These are phyloP conservation scores for Sindora glabra DNA, from an alignment of 306 rosid genomes.

Conservation along the genomic window DNA sequence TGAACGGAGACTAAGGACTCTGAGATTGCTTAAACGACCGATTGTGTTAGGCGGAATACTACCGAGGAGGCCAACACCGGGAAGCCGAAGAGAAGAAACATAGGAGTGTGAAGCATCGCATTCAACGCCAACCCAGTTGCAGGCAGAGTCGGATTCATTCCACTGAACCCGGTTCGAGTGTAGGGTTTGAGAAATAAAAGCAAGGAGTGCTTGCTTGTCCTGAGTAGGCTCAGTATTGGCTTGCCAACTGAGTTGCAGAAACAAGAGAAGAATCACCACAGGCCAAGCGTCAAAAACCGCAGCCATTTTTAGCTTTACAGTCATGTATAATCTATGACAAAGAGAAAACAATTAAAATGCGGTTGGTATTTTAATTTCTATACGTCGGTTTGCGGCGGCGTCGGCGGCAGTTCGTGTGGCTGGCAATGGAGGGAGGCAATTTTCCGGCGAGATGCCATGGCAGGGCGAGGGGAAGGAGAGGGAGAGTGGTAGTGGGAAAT, in stretches of 20 bases:
- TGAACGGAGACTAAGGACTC: conserved; percentile 57
- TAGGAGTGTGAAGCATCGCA: conserved; percentile 37
- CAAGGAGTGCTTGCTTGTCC: conserved; percentile 61
- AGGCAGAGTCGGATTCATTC: conserved; percentile 52
- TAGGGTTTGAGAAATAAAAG: conserved; percentile 32
- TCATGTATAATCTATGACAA: too few relatives aligned
- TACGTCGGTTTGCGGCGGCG: too few relatives aligned
- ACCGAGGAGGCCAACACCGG: conserved; percentile 66
- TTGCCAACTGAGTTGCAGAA: conserved; percentile 12
- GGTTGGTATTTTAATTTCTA: too few relatives aligned
- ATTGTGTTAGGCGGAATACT: conserved; percentile 45
- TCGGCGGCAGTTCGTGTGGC: too few relatives aligned
- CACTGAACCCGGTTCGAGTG: conserved; percentile 45
- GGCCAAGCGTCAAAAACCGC: too few relatives aligned
- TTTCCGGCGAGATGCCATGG: too few relatives aligned
- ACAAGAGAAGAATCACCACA: neutral
- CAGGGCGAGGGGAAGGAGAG: too few relatives aligned
- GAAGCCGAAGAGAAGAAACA: conserved; percentile 43
- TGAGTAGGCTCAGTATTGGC: conserved; percentile 47
- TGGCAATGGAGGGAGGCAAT: too few relatives aligned
- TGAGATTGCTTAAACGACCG: conserved; percentile 39
- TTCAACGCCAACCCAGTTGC: conserved; percentile 57
- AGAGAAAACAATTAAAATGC: too few relatives aligned
- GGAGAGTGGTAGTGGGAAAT: too few relatives aligned
- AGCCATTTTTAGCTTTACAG: too few relatives aligned